Base-by-base conservation (phyloP, 768 basidiomycete species). In the Leccinum barrowsii region DNA sequence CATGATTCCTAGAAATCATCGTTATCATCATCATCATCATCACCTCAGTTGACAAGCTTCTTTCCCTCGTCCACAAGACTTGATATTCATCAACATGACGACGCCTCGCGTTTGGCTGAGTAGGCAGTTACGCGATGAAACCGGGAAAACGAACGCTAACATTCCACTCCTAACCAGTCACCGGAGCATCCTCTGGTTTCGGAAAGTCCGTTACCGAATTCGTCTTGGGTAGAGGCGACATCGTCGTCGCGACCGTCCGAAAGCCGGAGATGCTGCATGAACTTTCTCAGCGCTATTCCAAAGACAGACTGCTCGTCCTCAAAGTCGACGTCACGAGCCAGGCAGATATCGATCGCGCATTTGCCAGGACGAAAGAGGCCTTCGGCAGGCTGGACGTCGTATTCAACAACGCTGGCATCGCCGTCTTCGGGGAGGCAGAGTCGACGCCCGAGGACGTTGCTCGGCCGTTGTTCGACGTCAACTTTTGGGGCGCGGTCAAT, bases 191-290 rank as follows among this genome's bases (percentile, higher is more conserved):
- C 0, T 67, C 75, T 6, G 77, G 79, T 8, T 70, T 80, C 47
- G 79, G 78, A 11, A 71, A 65, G 26, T 44, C 59, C 15, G 62
- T 76, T 53, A 65, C 68, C 2, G 72, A 77, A 57, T 55, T 37
- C 17, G 67, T 69, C 44, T 69, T 80, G 44, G 55, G 50, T 15
- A 61, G 64, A 5, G 78, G 78, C 21, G 75, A 77, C 51, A 73
- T 65, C 13, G 77, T 64, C 40, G 71, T 79, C 49, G 79, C 80
- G 5, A 78, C 80, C 19, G 67, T 77, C 44, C 74, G 80, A 48
- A 74, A 67, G 37, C 77, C 79, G 4, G 71, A 63, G 19, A 37
- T 53, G 6, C 67, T 68, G 22, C 47, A 54, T 11, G 40, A 60
- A 0, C 58, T 62, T 32, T 42, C 51, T 1, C 22, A 40, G 15